Evolutionary conservation across 1,284 basidiomycete genomes (phyloP), one percentile per base, ranked within the genome.

Genomic region (Rugosomyces carneus): DNA sequence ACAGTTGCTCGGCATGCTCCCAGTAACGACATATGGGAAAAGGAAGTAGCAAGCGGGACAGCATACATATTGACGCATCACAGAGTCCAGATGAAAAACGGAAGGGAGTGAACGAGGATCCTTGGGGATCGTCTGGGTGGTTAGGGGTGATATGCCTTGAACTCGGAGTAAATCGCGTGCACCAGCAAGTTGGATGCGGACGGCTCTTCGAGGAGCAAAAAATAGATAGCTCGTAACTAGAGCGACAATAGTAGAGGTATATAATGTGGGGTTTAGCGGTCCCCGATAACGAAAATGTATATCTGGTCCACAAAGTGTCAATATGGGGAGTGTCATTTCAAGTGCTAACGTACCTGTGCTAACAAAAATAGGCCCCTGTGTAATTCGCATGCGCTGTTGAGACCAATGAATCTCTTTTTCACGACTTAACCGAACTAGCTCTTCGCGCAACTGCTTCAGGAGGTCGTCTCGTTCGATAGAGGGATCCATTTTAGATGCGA

Each of bases 41-140:
- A 52, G n/a, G 7, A 8, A 15, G 18, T 44, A 42, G 24, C 48
- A 52, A 1, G 7, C 24, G 10, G 42, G 51, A 35, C 51, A 52
- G 11, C 9, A 41, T 9, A 52, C 5, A 27, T 44, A 52, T n/a
- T 40, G 35, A 13, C 21, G 42, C 13, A 42, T 39, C 10, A 47
- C 35, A 1, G 44, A 8, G n/a, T 45, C 43, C 18, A 45, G 36
- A 11, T 13, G 20, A 13, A 50, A 45, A 1, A 36, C 15, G 15
- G 37, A 7, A 15, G 34, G 21, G 29, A 27, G 16, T 2, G 51
- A 40, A 18, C 43, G 11, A 23, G 46, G 52, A 26, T 50, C 52
- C 23, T 40, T 40, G 8, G 36, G 41, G n/a, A 53, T 37, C 3
- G 16, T 2, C n/a, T 46, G 24, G 15, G 44, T 13, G 10, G 32